Evolutionary conservation across 1,139 yeast genomes (phyloP).

Genomic region (Saccharomycopsis phalli): DNA sequence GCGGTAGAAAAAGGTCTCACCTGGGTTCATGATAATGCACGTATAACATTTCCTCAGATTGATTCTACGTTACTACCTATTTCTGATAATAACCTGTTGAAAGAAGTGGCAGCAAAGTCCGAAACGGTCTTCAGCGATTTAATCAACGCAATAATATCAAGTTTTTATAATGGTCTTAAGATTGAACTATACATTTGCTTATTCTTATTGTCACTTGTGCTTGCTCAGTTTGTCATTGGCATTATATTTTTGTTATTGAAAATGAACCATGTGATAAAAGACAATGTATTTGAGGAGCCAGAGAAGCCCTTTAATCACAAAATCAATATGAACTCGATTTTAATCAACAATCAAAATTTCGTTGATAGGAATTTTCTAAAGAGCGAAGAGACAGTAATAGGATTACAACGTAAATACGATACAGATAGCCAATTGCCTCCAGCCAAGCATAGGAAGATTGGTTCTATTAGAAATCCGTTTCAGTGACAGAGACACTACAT

Average conservation of each 20-base stretch:
- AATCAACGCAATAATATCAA: slow-evolving; percentile 25
- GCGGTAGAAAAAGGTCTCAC: slow-evolving; percentile 60
- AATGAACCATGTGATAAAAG: neutral
- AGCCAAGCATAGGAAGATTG: too few relatives aligned
- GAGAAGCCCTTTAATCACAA: too few relatives aligned
- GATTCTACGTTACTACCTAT: slow-evolving; percentile 22
- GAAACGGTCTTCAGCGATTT: slow-evolving; percentile 26
- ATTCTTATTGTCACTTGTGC: slow-evolving; percentile 40
- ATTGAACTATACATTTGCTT: slow-evolving; percentile 41
- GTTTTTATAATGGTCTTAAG: slow-evolving; percentile 31
- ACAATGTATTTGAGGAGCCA: too few relatives aligned
- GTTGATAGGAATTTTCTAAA: too few relatives aligned
- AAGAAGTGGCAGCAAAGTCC: slow-evolving; percentile 20
- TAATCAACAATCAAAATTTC: too few relatives aligned
- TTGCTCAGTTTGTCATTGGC: slow-evolving; percentile 28
- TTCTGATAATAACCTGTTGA: neutral
- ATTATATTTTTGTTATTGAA: slow-evolving; percentile 2
- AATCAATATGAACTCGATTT: too few relatives aligned
- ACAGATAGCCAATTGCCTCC: too few relatives aligned
- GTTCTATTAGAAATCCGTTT: too few relatives aligned
- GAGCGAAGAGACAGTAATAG: too few relatives aligned
- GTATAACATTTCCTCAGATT: slow-evolving; percentile 49
- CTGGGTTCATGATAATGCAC: slow-evolving; percentile 67
- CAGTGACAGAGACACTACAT: too few relatives aligned
- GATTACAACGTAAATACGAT: too few relatives aligned